Base-by-base conservation (phyloP, 257 asterid genomes). In the Pogostemon cablin region DNA sequence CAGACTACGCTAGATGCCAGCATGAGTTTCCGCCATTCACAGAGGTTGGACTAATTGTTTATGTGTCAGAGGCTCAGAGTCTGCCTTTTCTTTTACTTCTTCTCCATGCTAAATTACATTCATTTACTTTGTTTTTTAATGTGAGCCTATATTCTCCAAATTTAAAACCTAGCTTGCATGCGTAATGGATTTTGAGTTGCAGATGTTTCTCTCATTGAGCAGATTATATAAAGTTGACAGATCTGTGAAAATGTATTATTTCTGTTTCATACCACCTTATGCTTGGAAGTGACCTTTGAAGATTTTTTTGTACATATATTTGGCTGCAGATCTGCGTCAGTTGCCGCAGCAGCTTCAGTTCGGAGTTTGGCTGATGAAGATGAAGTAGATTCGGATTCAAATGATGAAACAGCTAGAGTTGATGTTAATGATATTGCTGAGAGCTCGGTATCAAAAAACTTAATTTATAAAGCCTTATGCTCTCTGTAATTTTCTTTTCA, bases 1-100 rank as follows among this genome's bases (percentile, higher is more conserved):
- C 99, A 93, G 84, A 89, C 97, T 69, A 91, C 97, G 12, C 88
- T 93, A 73, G 99, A 93, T 62, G 73, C 87, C n/a, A 71, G 91
- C 81, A 10, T 87, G 84, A 92, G 91, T 41, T 81, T 84, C 72
- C 96, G 91, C 68, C 95, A 75, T 15, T 89, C 99, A 63, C 97
- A 84, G 74, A 91, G 97, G 99, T 91, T 58, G 43, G 79, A 54
- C 59, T 55, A 52, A 62, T 71, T 75, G 69, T 75, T 41, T 9
- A 57, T 67, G 69, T 46, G 10, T 63, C 62, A 9, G 46, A 65
- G 12, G 61, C 50, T 25, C 32, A 25, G 32, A 25, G 32, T 25
- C 32, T 25, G 32, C 25, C 25, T 20, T 20, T 69, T 37, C 47
- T 42, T 59, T 54, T 5, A 7, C 65, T 54, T 42, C 48, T 46